Evolutionary conservation across 2,329 filamentous ascomycete species (phyloP).

Genomic region (Penicillium sclerotiorum): DNA sequence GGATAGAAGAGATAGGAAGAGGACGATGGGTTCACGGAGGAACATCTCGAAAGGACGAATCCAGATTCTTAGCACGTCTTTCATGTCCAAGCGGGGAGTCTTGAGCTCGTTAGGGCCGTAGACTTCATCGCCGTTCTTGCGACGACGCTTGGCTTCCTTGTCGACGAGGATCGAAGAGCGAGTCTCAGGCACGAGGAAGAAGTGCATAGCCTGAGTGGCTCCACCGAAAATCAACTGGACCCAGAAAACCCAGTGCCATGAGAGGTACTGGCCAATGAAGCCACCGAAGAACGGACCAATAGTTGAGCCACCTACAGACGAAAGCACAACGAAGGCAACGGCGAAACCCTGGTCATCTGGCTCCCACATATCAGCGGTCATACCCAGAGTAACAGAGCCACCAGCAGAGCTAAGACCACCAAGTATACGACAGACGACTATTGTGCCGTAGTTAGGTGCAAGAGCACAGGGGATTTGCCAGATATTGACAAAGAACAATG

Average conservation of each 20-base stretch:
- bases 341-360: slow-evolving; percentile 72
- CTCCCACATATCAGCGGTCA: slow-evolving; percentile 76
- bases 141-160: slow-evolving; percentile 58
- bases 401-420: slow-evolving; percentile 72
- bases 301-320: slow-evolving; percentile 75
- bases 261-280: slow-evolving; percentile 56
- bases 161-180: slow-evolving; percentile 61
- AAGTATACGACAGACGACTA: slow-evolving; percentile 68
- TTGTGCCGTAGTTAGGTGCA: slow-evolving; percentile 70
- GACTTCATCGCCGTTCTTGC: slow-evolving; percentile 55
- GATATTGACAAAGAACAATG: slow-evolving; percentile 73
- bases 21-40: slow-evolving; percentile 72
- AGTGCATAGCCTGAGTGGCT: slow-evolving; percentile 53
- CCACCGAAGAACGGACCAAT: slow-evolving; percentile 58
- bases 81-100: slow-evolving; percentile 50
- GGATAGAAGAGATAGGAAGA: slow-evolving; percentile 68
- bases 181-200: slow-evolving; percentile 65
- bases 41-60: slow-evolving; percentile 72
- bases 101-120: slow-evolving; percentile 66
- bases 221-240: slow-evolving; percentile 61
- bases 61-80: slow-evolving; percentile 52
- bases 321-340: slow-evolving; percentile 75
- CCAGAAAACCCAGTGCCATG: slow-evolving; percentile 66
- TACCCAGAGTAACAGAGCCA: slow-evolving; percentile 72
- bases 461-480: slow-evolving; percentile 74